phyloP scores from a whole-genome alignment of 768 basidiomycete species.

The Naganishia vishniacii region DNA sequence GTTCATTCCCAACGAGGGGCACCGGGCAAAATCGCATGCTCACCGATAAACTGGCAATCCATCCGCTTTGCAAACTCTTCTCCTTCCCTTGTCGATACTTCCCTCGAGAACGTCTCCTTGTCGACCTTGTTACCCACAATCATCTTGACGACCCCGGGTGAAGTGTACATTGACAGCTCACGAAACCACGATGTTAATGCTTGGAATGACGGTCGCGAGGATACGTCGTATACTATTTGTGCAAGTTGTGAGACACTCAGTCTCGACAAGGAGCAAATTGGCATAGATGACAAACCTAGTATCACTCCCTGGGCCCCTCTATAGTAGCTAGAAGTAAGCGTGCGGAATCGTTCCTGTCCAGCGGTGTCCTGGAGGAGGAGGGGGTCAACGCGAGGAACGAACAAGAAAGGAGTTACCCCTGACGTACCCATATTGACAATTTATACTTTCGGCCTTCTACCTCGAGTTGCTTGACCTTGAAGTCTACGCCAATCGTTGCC shows the following conservation, averaged over 20 bases:
- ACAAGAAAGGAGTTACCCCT: constrained; percentile 37
- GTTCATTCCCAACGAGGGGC: too few relatives aligned
- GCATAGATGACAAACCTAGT: constrained; percentile 48
- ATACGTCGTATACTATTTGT: constrained; percentile 83
- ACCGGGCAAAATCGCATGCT: too few relatives aligned
- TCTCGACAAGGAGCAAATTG: too few relatives aligned
- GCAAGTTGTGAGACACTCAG: too few relatives aligned
- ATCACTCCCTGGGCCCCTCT: constrained; percentile 57
- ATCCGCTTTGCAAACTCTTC: constrained; percentile 73
- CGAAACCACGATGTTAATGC: constrained; percentile 84
- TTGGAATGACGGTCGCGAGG: constrained; percentile 86
- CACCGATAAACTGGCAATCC: constrained; percentile 69
- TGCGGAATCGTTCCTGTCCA: constrained; percentile 93
- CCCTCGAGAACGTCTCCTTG: constrained; percentile 64
- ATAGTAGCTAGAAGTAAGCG: constrained; percentile 92
- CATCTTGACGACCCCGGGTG: constrained; percentile 79
- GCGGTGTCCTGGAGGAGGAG: constrained; percentile 71
- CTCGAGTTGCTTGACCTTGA: constrained; percentile 49
- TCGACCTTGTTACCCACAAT: constrained; percentile 87
- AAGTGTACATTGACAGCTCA: constrained; percentile 90
- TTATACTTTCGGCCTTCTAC: constrained; percentile 54
- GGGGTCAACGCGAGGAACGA: not conserved
- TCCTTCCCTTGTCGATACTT: constrained; percentile 74
- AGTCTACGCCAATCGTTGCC: constrained; percentile 51
- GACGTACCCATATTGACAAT: constrained; percentile 97